Percentiles rank a stretch among this genome's conserved stretches.
Conservation (phyloP, 805 yeast genomes). For the Barnettozyma vustinii region DNA sequence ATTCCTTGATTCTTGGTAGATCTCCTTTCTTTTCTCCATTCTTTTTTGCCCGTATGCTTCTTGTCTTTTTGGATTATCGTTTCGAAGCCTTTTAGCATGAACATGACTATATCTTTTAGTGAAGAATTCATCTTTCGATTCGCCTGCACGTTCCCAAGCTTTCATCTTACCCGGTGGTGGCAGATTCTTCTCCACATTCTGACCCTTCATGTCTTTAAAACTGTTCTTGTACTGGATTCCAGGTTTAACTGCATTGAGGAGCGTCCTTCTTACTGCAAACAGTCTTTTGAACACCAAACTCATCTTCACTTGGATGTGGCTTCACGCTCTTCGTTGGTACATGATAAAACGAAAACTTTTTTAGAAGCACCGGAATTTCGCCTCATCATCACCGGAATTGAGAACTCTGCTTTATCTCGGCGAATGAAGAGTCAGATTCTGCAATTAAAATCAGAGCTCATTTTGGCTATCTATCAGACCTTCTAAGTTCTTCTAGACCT, state of each 20-base stretch:
- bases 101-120: slow-evolving; percentile 58
- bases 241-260: slow-evolving; percentile 11
- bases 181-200: slow-evolving; percentile 38
- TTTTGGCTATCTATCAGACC: neutral
- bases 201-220: neutral
- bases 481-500: neutral
- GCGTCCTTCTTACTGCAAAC: neutral
- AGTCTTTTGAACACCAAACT: slow-evolving; percentile 6
- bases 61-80: slow-evolving; percentile 15
- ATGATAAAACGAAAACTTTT: neutral
- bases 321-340: neutral
- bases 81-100: slow-evolving; percentile 40
- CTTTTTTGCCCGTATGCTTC: slow-evolving; percentile 18
- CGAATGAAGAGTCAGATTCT: neutral
- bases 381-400: neutral
- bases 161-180: slow-evolving; percentile 37
- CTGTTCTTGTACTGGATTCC: slow-evolving; percentile 10
- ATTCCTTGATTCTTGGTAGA: slow-evolving; percentile 3
- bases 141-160: slow-evolving; percentile 64
- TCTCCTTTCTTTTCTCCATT: slow-evolving; percentile 10
- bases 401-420: neutral
- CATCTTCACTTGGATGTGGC: neutral
- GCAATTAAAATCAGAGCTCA: neutral
- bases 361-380: neutral
- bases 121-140: slow-evolving; percentile 59